phyloP scores from a whole-genome alignment of 2,329 filamentous ascomycete species.

The Neonectria hederae region DNA sequence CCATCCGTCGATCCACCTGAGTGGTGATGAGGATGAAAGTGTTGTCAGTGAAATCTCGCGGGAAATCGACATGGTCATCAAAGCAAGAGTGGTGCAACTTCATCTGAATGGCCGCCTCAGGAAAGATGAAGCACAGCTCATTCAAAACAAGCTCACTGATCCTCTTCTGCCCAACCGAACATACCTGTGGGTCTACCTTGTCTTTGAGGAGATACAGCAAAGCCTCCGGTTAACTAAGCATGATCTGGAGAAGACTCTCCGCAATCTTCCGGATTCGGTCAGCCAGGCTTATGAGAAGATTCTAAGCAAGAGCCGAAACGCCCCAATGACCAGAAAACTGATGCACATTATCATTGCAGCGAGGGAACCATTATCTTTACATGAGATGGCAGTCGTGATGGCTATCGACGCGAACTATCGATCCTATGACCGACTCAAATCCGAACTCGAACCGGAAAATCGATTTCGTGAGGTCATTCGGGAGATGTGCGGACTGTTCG shows the following conservation, averaged over 20 bases:
- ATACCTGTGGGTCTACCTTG: slow-evolving; percentile 42
- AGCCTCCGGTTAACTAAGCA: slow-evolving; percentile 11
- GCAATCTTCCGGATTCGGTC: slow-evolving; percentile 32
- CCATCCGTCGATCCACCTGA: slow-evolving; percentile 29
- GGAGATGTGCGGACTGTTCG: slow-evolving; percentile 38
- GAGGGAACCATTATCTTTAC: slow-evolving; percentile 33
- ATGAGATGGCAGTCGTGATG: slow-evolving; percentile 36
- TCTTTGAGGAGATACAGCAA: slow-evolving; percentile 25
- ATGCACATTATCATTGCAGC: slow-evolving; percentile 41
- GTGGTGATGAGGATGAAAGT: slow-evolving; percentile 31
- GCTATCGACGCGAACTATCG: slow-evolving; percentile 9
- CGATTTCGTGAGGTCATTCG: slow-evolving; percentile 30
- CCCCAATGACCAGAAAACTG: slow-evolving; percentile 21
- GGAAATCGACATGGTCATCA: slow-evolving; percentile 37
- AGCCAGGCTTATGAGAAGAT: slow-evolving; percentile 42
- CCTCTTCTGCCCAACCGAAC: slow-evolving; percentile 30
- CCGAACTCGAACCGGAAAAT: slow-evolving; percentile 7
- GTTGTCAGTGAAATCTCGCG: slow-evolving; percentile 30
- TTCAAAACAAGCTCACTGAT: slow-evolving; percentile 20
- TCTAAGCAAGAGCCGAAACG: slow-evolving; percentile 26
- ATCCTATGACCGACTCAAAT: slow-evolving; percentile 23
- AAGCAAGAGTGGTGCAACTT: slow-evolving; percentile 1
- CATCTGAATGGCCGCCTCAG: background rate
- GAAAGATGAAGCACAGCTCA: slow-evolving; percentile 15
- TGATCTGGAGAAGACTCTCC: slow-evolving; percentile 13